Evolutionary conservation across 2,329 filamentous ascomycete species (phyloP), one percentile per base, ranked within the genome.

Genomic region (Alternaria burnsii): DNA sequence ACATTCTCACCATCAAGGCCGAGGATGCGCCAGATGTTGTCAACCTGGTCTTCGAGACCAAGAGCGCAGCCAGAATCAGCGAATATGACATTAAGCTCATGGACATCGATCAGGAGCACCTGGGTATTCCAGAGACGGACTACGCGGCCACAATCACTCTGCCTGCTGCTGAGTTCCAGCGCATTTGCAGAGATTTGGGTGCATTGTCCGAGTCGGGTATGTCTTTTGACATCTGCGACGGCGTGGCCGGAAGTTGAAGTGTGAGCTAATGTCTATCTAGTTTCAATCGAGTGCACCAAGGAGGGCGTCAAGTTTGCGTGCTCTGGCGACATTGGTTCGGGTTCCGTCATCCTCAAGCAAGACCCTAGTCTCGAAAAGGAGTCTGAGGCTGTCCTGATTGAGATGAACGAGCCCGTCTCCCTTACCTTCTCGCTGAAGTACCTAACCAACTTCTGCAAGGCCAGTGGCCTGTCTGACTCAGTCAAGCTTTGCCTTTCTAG

Each of bases 21-120:
- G 94, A 98, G 79, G 96, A 99, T 80, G 90, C 93, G 40, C 95
- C 95, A 48, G 95, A 99, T 82, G 92, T 94, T 50, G 89, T 99
- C 73, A 98, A 97, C 86, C 85, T 99, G 68, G 87, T 94, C 72
- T 99, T 99, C 78, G 96, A 99, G 88, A 97, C 89, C 85, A 84
- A 87, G 69, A 89, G 91, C 76, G 91, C 88, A 74, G 95, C 99
- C 82, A 88, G 95, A 70, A 88, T 99, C 78, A 97, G 92, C 87
- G 96, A 99, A 85, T 99, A 99, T 81, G 95, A 99, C 81, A 91
- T 99, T 82, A 99, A 99, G 87, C 89, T 99, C 79, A 99, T 99
- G 95, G 95, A 99, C 80, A 99, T 99, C 80, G 95, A 99, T 82
- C 96, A 99, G 84, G 95, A 99, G 86, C 95, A 99, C 81, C 84